Evolutionary conservation across 148 eudicot species (phyloP), one percentile per base, ranked within the genome.

Genomic region (Camellia sinensis): DNA sequence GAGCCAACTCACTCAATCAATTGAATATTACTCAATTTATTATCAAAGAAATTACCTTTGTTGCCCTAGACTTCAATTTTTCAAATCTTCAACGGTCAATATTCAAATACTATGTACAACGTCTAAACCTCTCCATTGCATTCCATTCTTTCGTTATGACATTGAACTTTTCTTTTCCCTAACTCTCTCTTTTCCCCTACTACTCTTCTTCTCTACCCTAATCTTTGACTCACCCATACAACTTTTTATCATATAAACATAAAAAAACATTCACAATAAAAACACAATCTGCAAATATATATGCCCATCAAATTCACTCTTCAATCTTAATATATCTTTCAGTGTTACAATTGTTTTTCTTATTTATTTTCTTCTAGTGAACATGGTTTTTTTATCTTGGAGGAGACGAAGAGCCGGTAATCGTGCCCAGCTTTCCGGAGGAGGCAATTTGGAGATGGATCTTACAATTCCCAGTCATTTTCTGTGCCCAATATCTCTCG

Each of bases 401-500:
- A 85, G 88, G 74, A 89, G 85, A 75, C 78, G 78, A 75, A 84
- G 76, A 80, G 78, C 82, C 18, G 73, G 85, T 78, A 81, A 81
- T 14, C 75, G 66, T 17, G 52, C 67, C 57, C 54, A 63, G 9
- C 64, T 54, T 40, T 43, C 71, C 0, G 78, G 46, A 45, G 10
- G 50, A 19, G 48, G 14, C 48, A 80, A 40, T 14, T 70, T 62
- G 2, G 79, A 69, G 1, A 74, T 74, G 71, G 93, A 95, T 67
- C 78, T 92, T 2, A 77, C 85, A 0, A 88, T 87, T 75, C 98
- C 99, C 3, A 80, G 70, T 17, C 89, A 91, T 67, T 95, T 93
- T 63, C 83, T 80, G 37, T 95, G 99, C 75, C 98, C 99, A 3
- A 91, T 95, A 19, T 92, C 99, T 0, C 86, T 95, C 2, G 99